Base-by-base conservation (phyloP, 2,329 filamentous ascomycete genomes). In the Xylariaceae sp. region DNA sequence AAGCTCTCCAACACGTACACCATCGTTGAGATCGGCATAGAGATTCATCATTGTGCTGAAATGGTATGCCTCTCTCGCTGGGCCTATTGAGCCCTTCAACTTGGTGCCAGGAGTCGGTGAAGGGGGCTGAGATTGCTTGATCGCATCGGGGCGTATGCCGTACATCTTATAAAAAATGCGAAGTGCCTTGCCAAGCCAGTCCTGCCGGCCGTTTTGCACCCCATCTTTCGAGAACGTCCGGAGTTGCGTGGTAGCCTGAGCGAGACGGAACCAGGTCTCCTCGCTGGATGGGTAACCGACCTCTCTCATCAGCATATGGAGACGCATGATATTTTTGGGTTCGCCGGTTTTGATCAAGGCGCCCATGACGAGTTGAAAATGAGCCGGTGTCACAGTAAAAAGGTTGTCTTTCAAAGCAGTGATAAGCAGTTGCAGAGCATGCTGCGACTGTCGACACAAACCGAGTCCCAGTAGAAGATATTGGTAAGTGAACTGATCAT, bases 1-100 rank as follows among this genome's bases (percentile, higher is more conserved):
- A 6, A 90, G 70, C 49, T 81, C 71, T 55, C 79, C 70, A 14
- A 81, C 80, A 6, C 84, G 80, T 5, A 82, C 71, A 42, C 78
- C 79, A 31, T 77, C 71, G 28, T 66, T 74, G 61, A 69, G 72
- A 71, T 64, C 71, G 2, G 69, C 69, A 50, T 75, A 66, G 53
- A 75, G 64, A 45, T 70, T 71, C 38, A 73, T 56, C 59, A 75
- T 67, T 62, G 62, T 73, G 64, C 64, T 75, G 60, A 69, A 78
- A 59, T 66, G 71, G 40, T 53, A 61, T 16, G 57, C 57, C 50
- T 66, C 64, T 0, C 22, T 28, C 5, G 34, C 3, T 16, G 13
- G 34, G 34, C 16, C 34, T 38, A 16, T 4, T 5, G 9, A 16
- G 16, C 13, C 13, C 34, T 13, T 38, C 34, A 5, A 16, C 3